These are phyloP conservation scores for Tylopilus subfusipes DNA, from an alignment of 768 basidiomycete genomes.

Conservation along the genomic window DNA sequence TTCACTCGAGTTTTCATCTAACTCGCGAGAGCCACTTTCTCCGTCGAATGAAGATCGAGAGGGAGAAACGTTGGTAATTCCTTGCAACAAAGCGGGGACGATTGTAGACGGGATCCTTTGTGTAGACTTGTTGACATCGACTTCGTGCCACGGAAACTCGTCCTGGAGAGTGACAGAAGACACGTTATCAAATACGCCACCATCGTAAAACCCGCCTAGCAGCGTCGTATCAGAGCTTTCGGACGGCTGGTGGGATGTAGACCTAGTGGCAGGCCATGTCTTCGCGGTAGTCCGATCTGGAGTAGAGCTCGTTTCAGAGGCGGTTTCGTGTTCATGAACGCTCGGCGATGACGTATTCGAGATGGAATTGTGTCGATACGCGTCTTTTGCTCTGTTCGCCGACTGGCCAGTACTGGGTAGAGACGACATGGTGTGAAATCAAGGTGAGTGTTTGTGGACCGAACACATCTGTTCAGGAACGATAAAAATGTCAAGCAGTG, in stretches of 20 bases:
- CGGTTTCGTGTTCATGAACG: background rate
- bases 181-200: constrained; percentile 4
- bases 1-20: background rate
- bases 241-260: background rate
- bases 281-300: background rate
- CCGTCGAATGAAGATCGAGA: background rate
- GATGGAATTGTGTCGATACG: background rate
- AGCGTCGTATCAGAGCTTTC: constrained; percentile 5
- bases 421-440: constrained; percentile 7
- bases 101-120: constrained; percentile 15
- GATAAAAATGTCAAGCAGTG: constrained; percentile 7
- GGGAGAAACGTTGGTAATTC: background rate
- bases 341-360: background rate
- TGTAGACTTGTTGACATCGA: background rate
- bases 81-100: constrained; percentile 17
- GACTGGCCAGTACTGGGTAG: background rate
- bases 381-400: background rate
- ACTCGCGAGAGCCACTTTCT: background rate
- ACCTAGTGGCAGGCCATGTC: constrained; percentile 1
- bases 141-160: constrained; percentile 5
- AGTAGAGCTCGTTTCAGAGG: background rate
- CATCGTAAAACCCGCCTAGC: background rate
- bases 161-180: constrained; percentile 15
- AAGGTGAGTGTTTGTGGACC: constrained; percentile 1
- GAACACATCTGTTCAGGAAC: background rate